Percentiles rank a stretch among this genome's conserved stretches.
Conservation (phyloP, 768 basidiomycete species). For the Hysterangium stoloniferum region DNA sequence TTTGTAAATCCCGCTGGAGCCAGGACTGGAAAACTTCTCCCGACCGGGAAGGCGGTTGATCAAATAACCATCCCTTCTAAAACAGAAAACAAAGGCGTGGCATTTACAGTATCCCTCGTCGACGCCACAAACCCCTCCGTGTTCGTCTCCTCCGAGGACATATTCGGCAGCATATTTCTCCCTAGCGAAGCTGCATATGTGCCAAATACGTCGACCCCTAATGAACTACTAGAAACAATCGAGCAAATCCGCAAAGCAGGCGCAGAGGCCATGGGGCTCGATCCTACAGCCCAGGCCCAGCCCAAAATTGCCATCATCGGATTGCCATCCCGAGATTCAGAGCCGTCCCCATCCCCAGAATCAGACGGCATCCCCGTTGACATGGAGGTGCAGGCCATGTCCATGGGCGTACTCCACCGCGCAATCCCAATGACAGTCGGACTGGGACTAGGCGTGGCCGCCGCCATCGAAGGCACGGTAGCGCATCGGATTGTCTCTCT, state of each 20-base stretch:
- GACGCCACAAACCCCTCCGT: conserved; percentile 75
- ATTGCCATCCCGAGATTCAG: conserved; percentile 19
- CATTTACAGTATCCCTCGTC: conserved; percentile 44
- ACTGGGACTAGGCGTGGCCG: conserved; percentile 59
- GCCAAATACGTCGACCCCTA: conserved; percentile 13
- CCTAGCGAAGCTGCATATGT: conserved; percentile 24
- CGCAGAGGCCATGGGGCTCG: conserved; percentile 55
- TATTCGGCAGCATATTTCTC: conserved; percentile 33
- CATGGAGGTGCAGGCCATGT: conserved; percentile 50
- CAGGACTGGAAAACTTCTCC: conserved; percentile 62
- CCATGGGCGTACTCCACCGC: conserved; percentile 65
- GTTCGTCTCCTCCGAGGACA: conserved; percentile 42
- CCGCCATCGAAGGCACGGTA: conserved; percentile 45
- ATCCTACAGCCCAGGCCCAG: conserved; percentile 54
- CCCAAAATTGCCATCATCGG: conserved; percentile 61
- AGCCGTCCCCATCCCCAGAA: conserved; percentile 5
- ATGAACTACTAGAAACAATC: conserved; percentile 22
- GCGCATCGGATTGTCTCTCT: conserved; percentile 41
- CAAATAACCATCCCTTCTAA: conserved; percentile 27
- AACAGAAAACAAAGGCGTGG: conserved; percentile 5
- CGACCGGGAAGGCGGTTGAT: conserved; percentile 46
- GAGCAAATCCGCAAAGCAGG: conserved; percentile 50
- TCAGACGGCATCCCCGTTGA: conserved; percentile 32
- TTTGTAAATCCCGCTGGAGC: conserved; percentile 63
- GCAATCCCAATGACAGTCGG: conserved; percentile 71